phyloP scores from a whole-genome alignment of 495 filamentous ascomycete genomes.

The Penicillium arizonense region DNA sequence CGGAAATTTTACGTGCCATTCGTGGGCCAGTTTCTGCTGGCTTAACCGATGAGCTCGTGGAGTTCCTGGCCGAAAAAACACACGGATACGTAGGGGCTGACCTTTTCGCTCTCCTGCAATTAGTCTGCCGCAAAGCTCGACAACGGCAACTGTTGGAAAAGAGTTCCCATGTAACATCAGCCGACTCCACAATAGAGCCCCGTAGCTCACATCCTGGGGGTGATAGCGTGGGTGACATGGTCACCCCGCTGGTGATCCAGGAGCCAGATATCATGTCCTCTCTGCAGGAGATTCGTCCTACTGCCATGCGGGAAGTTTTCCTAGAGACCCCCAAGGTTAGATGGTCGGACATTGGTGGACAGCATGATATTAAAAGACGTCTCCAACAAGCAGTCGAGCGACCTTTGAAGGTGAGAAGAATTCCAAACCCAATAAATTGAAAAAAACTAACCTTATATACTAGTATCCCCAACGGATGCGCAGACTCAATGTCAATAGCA shows the following conservation, averaged over 20 bases:
- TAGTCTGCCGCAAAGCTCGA: constrained; percentile 43
- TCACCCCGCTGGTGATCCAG: constrained; percentile 28
- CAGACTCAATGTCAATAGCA: constrained; percentile 61
- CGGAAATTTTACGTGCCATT: constrained; percentile 64
- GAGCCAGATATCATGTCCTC: constrained; percentile 55
- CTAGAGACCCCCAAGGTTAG: constrained; percentile 81
- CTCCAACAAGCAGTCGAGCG: constrained; percentile 64
- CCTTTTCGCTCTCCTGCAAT: constrained; percentile 50
- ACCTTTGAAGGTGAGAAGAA: constrained; percentile 57
- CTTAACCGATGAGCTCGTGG: constrained; percentile 35
- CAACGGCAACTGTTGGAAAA: constrained; percentile 27
- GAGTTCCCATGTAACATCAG: background rate
- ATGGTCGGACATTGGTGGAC: constrained; percentile 91
- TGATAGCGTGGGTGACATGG: constrained; percentile 6
- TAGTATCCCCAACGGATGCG: constrained; percentile 60
- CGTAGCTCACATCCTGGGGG: background rate
- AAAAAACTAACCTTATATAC: constrained; percentile 5
- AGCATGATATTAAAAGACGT: constrained; percentile 72
- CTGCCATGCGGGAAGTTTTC: constrained; percentile 87
- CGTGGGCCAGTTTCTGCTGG: constrained; percentile 30
- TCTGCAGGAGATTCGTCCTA: constrained; percentile 63
- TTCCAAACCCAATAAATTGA: background rate
- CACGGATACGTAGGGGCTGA: constrained; percentile 71
- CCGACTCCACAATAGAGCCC: background rate
- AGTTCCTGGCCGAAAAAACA: constrained; percentile 54